Evolutionary conservation across 345 rosid species (phyloP).

Genomic region (Erodium maritimum): DNA sequence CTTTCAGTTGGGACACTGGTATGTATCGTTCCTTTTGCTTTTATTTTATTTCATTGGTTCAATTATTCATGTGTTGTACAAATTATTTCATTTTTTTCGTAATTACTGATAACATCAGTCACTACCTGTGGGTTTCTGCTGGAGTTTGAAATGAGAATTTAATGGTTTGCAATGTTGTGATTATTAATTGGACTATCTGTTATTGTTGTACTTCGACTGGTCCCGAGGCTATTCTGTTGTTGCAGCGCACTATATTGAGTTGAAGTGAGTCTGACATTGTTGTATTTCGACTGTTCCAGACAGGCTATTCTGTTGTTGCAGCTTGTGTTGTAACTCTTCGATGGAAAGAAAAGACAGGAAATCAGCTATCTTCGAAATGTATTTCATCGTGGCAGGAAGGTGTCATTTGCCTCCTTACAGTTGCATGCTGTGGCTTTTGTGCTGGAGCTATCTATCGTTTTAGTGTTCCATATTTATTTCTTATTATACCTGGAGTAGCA

Average conservation of each 20-base stretch:
- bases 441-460: constrained; percentile 61
- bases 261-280: not conserved
- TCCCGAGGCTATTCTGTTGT: too few relatives aligned
- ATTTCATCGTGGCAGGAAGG: constrained; percentile 66
- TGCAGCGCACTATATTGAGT: not conserved
- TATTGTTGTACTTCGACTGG: too few relatives aligned
- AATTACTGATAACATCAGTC: too few relatives aligned
- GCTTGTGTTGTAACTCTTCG: constrained; percentile 81
- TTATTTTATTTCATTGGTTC: not conserved
- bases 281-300: constrained; percentile 40
- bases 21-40: constrained; percentile 15
- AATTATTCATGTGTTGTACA: not conserved
- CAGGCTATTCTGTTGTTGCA: constrained; percentile 95
- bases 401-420: constrained; percentile 47
- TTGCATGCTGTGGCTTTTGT: constrained; percentile 68
- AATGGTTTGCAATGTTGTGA: too few relatives aligned
- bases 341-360: constrained; percentile 49
- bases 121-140: too few relatives aligned
- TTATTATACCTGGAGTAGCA: constrained; percentile 31
- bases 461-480: constrained; percentile 36
- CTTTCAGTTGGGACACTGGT: constrained; percentile 96
- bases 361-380: constrained; percentile 37
- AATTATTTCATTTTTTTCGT: too few relatives aligned
- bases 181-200: too few relatives aligned
- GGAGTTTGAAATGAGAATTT: not conserved